Percentiles rank a stretch among this genome's conserved stretches.
phyloP scores from a whole-genome alignment of 225 moss, liverwort and hornwort species.

The Takakia lepidozioides region DNA sequence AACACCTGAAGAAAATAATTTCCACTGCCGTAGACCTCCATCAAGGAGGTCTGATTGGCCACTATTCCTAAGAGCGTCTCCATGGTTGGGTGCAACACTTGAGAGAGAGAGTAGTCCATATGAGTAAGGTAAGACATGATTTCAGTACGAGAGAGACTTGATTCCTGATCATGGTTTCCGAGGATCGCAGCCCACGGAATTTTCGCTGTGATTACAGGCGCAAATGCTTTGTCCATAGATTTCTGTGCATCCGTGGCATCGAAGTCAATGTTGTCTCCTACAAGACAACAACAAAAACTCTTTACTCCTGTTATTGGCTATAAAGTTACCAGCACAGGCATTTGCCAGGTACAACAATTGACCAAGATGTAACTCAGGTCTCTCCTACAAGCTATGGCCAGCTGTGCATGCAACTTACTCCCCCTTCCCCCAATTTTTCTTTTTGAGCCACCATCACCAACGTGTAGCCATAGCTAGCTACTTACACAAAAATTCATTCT shows the following conservation, averaged over 20 bases:
- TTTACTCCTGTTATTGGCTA: too few relatives aligned
- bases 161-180: conserved; percentile 95
- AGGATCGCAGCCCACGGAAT: conserved; percentile 95
- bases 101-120: conserved; percentile 74
- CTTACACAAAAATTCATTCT: too few relatives aligned
- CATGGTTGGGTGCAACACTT: conserved; percentile 60
- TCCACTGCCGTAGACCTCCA: conserved; percentile 70
- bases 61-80: conserved; percentile 38
- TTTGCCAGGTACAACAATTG: too few relatives aligned
- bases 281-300: conserved; percentile 3
- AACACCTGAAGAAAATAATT: conserved; percentile 89
- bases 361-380: too few relatives aligned
- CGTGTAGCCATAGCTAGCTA: too few relatives aligned
- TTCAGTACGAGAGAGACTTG: conserved; percentile 54
- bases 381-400: too few relatives aligned
- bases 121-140: conserved; percentile 69
- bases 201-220: conserved; percentile 79
- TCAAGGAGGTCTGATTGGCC: conserved; percentile 20
- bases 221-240: conserved; percentile 81
- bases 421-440: too few relatives aligned
- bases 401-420: too few relatives aligned
- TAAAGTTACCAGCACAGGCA: too few relatives aligned
- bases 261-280: conserved; percentile 90
- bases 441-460: too few relatives aligned
- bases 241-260: conserved; percentile 53